Conservation (phyloP, 257 asterid species). For the Knoxia roxburghii region DNA sequence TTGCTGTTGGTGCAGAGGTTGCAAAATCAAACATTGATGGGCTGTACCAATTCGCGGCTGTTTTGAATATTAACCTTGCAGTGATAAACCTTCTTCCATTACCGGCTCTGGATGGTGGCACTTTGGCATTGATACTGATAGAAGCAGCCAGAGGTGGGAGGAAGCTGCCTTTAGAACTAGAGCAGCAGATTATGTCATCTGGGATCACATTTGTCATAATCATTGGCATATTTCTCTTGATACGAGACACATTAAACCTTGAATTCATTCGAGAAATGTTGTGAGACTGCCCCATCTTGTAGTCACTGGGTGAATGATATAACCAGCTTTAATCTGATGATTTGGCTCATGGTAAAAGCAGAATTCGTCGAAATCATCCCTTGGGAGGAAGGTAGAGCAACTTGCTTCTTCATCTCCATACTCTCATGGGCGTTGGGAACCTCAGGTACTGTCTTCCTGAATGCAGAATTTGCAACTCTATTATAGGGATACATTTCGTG, state of each 20-base stretch:
- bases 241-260: slow-evolving; percentile 84
- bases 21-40: slow-evolving; percentile 90
- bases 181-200: slow-evolving; percentile 87
- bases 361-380: neutral
- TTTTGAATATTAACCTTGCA: slow-evolving; percentile 84
- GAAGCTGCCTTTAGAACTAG: slow-evolving; percentile 79
- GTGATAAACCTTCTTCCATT: slow-evolving; percentile 91
- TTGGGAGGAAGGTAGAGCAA: slow-evolving; percentile 5
- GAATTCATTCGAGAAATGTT: slow-evolving; percentile 72
- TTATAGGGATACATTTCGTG: neutral
- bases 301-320: neutral
- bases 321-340: neutral
- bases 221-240: slow-evolving; percentile 78
- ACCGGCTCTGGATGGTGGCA: slow-evolving; percentile 93
- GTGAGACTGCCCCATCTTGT: slow-evolving; percentile 30
- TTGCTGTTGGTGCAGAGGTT: slow-evolving; percentile 97
- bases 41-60: slow-evolving; percentile 86
- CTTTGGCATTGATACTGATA: slow-evolving; percentile 72
- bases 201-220: slow-evolving; percentile 68
- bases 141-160: slow-evolving; percentile 97
- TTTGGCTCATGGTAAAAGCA: neutral
- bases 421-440: neutral
- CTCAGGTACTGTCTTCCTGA: neutral
- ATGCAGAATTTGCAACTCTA: neutral
- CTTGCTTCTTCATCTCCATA: slow-evolving; percentile 15